These are phyloP conservation scores for Dictyostelium firmibasis DNA, from an alignment of 78 protist genomes.

Conservation along the genomic window DNA sequence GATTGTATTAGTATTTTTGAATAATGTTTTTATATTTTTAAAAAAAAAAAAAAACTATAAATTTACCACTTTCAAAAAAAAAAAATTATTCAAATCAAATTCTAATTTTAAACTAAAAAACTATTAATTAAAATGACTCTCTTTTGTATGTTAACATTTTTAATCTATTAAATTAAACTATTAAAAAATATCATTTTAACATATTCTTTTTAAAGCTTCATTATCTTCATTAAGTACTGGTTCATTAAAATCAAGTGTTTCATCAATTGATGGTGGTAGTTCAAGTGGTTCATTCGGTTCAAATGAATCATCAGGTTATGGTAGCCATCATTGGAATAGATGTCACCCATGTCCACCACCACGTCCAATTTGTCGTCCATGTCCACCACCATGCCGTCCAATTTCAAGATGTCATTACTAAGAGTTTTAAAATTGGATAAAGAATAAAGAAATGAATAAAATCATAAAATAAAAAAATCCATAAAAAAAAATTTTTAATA, in stretches of 20 bases:
- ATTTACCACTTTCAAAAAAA: too few relatives aligned
- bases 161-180: too few relatives aligned
- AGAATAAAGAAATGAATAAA: too few relatives aligned
- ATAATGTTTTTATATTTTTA: too few relatives aligned
- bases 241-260: background rate
- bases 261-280: background rate
- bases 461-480: too few relatives aligned
- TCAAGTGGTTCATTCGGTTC: background rate
- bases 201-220: background rate
- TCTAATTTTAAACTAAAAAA: too few relatives aligned
- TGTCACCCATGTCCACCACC: background rate
- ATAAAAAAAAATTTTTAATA: too few relatives aligned
- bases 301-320: background rate
- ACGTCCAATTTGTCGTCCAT: background rate
- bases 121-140: background rate
- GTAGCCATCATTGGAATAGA: background rate
- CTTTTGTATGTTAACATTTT: background rate
- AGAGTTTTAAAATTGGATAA: background rate
- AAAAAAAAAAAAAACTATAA: background rate
- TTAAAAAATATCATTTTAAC: too few relatives aligned
- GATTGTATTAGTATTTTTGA: background rate
- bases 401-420: background rate
- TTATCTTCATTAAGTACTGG: background rate
- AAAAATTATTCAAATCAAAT: too few relatives aligned
- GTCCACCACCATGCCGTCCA: background rate